Percentiles rank a stretch among this genome's conserved stretches.
phyloP scores from a whole-genome alignment of 164 flowering plant genomes.

The Buxus sempervirens region DNA sequence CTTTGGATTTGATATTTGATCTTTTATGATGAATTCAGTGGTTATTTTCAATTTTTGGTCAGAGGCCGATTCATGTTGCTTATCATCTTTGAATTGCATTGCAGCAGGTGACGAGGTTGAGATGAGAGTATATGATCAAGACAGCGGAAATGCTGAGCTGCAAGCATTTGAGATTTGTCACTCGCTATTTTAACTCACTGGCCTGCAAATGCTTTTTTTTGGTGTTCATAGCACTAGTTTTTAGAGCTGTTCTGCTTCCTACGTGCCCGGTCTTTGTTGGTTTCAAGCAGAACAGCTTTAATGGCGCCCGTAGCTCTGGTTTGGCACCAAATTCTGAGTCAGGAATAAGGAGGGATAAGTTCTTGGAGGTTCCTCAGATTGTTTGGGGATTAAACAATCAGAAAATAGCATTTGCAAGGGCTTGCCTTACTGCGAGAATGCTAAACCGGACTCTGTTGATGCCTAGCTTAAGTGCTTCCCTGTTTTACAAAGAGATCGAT shows the following conservation, averaged over 20 bases:
- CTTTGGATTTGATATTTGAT: neutral
- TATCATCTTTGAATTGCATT: neutral
- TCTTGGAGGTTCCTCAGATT: slow-evolving; percentile 91
- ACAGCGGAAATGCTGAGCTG: slow-evolving; percentile 10
- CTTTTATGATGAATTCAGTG: neutral
- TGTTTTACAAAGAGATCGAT: slow-evolving; percentile 87
- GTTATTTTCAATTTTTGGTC: neutral
- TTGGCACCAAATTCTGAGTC: slow-evolving; percentile 9
- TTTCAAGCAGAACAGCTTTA: slow-evolving; percentile 15
- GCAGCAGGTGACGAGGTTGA: neutral
- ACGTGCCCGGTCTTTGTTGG: slow-evolving; percentile 25
- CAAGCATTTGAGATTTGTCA: slow-evolving; percentile 35
- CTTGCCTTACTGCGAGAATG: slow-evolving; percentile 80
- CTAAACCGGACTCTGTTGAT: slow-evolving; percentile 76
- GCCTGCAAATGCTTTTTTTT: slow-evolving; percentile 51
- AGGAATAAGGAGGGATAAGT: slow-evolving; percentile 46
- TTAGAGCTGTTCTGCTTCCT: slow-evolving; percentile 39
- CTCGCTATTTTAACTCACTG: slow-evolving; percentile 29
- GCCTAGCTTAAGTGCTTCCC: slow-evolving; percentile 93
- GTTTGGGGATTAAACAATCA: slow-evolving; percentile 98
- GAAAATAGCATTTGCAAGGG: slow-evolving; percentile 92
- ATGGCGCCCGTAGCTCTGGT: slow-evolving; percentile 10
- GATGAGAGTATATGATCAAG: neutral
- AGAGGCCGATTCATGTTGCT: neutral
- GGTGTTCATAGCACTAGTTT: slow-evolving; percentile 34